phyloP scores from a whole-genome alignment of 495 filamentous ascomycete genomes.

The Friedmanniomyces simplex region DNA sequence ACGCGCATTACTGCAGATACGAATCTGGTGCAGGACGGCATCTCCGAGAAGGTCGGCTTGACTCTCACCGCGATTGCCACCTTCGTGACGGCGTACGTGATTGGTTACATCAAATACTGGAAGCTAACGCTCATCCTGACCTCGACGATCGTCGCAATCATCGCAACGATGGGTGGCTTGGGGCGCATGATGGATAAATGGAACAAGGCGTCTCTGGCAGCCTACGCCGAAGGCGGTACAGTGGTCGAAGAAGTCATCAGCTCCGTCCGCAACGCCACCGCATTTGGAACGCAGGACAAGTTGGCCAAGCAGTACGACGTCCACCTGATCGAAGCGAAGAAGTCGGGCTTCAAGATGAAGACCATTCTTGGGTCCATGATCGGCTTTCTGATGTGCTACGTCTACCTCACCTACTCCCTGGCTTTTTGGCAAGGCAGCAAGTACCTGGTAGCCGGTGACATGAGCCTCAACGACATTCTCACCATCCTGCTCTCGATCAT shows the following conservation, averaged over 20 bases:
- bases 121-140: slow-evolving; percentile 72
- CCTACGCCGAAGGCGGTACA: slow-evolving; percentile 75
- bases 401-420: slow-evolving; percentile 80
- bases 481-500: slow-evolving; percentile 84
- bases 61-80: slow-evolving; percentile 64
- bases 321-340: slow-evolving; percentile 62
- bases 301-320: slow-evolving; percentile 73
- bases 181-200: slow-evolving; percentile 68
- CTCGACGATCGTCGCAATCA: slow-evolving; percentile 63
- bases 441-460: slow-evolving; percentile 59
- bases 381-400: slow-evolving; percentile 65
- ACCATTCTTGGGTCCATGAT: slow-evolving; percentile 63
- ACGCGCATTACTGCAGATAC: slow-evolving; percentile 88
- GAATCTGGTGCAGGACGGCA: slow-evolving; percentile 76
- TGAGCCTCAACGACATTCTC: slow-evolving; percentile 45
- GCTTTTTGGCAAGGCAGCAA: slow-evolving; percentile 92
- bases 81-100: slow-evolving; percentile 79
- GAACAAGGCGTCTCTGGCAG: slow-evolving; percentile 62
- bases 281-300: slow-evolving; percentile 86
- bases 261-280: slow-evolving; percentile 84
- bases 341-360: slow-evolving; percentile 67
- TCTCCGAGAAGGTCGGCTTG: slow-evolving; percentile 76
- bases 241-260: slow-evolving; percentile 92
- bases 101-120: slow-evolving; percentile 78
- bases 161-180: slow-evolving; percentile 60